Conservation (phyloP, 2,329 filamentous ascomycete genomes). For the Aspergillus jensenii region DNA sequence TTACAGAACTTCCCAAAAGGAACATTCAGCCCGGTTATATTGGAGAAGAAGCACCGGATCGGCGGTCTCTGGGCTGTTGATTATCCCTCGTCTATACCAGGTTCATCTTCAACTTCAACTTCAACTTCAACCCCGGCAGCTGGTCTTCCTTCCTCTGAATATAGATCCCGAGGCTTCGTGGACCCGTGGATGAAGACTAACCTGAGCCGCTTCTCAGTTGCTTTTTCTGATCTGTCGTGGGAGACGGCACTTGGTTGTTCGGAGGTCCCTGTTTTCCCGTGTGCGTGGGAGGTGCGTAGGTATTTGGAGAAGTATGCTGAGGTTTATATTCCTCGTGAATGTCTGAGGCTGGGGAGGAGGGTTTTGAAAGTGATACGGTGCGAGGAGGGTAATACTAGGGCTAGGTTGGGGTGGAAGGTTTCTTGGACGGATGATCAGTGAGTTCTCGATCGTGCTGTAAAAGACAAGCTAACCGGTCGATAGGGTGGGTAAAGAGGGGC, state of each 20-base stretch:
- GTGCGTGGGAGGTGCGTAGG: slow-evolving; percentile 71
- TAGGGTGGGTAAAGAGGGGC: too few species aligned
- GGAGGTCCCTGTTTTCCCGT: slow-evolving; percentile 64
- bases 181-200: slow-evolving; percentile 63
- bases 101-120: neutral
- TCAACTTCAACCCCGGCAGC: neutral
- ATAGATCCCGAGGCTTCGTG: slow-evolving; percentile 33
- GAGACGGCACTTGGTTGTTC: slow-evolving; percentile 43
- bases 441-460: neutral
- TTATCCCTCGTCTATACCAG: slow-evolving; percentile 36
- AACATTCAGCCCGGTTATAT: slow-evolving; percentile 67
- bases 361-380: slow-evolving; percentile 33
- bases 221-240: slow-evolving; percentile 67
- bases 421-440: slow-evolving; percentile 28
- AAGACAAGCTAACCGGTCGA: neutral
- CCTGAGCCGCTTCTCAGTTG: slow-evolving; percentile 72
- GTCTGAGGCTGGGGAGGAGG: slow-evolving; percentile 51
- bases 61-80: slow-evolving; percentile 75
- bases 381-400: slow-evolving; percentile 8
- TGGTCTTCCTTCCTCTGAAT: too few species aligned
- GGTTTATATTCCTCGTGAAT: slow-evolving; percentile 53
- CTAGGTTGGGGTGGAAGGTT: slow-evolving; percentile 39
- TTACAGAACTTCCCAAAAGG: slow-evolving; percentile 56
- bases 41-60: slow-evolving; percentile 64
- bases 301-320: slow-evolving; percentile 68